phyloP scores from a whole-genome alignment of 2,329 filamentous ascomycete genomes.

The Diplodia seriata region DNA sequence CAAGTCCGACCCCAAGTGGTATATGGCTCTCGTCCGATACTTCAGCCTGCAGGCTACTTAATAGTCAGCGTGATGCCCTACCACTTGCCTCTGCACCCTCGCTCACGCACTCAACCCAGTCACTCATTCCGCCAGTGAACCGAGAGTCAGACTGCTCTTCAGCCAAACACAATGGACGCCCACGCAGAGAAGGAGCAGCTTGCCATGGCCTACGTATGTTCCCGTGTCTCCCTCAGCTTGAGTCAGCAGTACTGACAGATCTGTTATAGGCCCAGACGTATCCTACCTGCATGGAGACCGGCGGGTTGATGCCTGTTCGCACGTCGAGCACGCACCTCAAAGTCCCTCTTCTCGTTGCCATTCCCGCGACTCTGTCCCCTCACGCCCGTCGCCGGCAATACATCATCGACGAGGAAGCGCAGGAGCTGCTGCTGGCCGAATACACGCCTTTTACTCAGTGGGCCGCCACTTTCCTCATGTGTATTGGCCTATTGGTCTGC shows the following conservation, averaged over 20 bases:
- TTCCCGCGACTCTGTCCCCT: slow-evolving; percentile 14
- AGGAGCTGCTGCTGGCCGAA: slow-evolving; percentile 17
- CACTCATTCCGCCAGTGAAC: not conserved
- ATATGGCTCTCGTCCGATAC: slow-evolving; percentile 43
- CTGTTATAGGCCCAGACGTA: slow-evolving; percentile 7
- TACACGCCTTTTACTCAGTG: slow-evolving; percentile 26
- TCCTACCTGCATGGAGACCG: slow-evolving; percentile 12
- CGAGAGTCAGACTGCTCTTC: not conserved
- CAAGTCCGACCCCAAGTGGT: slow-evolving; percentile 40
- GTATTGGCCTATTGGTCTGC: slow-evolving; percentile 27
- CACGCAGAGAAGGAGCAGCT: slow-evolving; percentile 22
- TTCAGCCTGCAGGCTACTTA: slow-evolving; percentile 16
- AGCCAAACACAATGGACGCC: slow-evolving; percentile 23
- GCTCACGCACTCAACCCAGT: slow-evolving; percentile 7
- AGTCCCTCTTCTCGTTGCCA: slow-evolving; percentile 20
- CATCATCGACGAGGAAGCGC: slow-evolving; percentile 27
- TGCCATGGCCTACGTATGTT: slow-evolving; percentile 16
- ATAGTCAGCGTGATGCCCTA: not conserved
- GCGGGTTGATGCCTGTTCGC: slow-evolving; percentile 18
- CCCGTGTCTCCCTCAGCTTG: not conserved
- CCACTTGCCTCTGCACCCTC: not conserved
- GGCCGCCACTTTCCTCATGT: slow-evolving; percentile 6
- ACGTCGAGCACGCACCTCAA: slow-evolving; percentile 19
- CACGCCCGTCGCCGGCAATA: slow-evolving; percentile 1
- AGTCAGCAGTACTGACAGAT: not conserved